Evolutionary conservation across 1,139 yeast species (phyloP).

Genomic region (Taphrina flavorubra): DNA sequence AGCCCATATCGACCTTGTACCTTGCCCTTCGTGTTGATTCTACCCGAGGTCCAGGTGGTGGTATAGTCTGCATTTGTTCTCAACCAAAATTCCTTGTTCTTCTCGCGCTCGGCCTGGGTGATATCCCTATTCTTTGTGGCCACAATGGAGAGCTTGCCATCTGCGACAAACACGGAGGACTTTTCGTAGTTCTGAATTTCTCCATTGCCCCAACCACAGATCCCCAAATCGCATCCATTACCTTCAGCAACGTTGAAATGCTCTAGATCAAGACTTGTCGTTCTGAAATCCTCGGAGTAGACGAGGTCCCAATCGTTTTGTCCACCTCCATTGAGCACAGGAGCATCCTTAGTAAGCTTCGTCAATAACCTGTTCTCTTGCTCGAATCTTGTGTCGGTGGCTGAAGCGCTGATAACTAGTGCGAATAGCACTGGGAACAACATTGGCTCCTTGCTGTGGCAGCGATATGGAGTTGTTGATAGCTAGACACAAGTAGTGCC

Average conservation of each 20-base stretch:
- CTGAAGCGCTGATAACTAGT: background rate
- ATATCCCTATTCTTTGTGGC: slow-evolving; percentile 15
- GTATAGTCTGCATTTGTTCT: background rate
- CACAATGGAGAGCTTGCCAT: slow-evolving; percentile 3
- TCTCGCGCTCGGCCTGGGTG: slow-evolving; percentile 10
- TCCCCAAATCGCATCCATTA: background rate
- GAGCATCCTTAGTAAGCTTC: background rate
- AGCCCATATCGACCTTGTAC: slow-evolving; percentile 15
- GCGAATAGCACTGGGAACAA: background rate
- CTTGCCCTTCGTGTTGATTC: slow-evolving; percentile 6
- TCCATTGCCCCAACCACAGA: slow-evolving; percentile 23
- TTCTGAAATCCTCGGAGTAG: slow-evolving; percentile 4
- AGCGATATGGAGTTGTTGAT: too few species aligned
- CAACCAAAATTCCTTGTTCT: slow-evolving; percentile 11
- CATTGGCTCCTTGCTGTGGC: background rate
- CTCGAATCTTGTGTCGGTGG: background rate
- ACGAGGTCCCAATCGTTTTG: slow-evolving; percentile 11
- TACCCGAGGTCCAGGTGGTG: slow-evolving; percentile 15
- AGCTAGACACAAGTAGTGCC: too few species aligned
- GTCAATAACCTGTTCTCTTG: background rate
- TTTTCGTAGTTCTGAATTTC: slow-evolving; percentile 8
- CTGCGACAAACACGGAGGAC: background rate
- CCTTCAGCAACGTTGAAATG: background rate
- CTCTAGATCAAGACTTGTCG: background rate
- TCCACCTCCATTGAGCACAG: slow-evolving; percentile 1